These are phyloP conservation scores for Pisolithus thermaeus DNA, from an alignment of 1,284 basidiomycete genomes.

Conservation along the genomic window DNA sequence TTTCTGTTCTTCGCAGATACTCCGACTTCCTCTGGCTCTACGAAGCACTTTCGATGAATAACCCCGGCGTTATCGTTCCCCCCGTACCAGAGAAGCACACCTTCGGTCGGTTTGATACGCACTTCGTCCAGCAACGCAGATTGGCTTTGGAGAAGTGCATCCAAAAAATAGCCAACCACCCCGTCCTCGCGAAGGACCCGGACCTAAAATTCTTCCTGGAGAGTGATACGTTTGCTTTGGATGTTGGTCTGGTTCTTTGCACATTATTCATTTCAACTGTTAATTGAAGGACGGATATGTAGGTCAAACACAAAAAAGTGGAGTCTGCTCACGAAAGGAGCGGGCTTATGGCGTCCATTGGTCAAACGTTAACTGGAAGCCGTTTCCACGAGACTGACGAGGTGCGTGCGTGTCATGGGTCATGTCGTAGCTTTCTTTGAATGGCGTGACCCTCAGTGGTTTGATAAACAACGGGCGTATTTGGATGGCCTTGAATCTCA, in stretches of 20 bases:
- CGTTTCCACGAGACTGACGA: constrained; percentile 93
- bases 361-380: constrained; percentile 72
- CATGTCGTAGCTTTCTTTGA: not conserved
- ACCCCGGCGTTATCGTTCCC: constrained; percentile 95
- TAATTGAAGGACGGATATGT: constrained; percentile 4
- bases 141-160: constrained; percentile 85
- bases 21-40: constrained; percentile 98
- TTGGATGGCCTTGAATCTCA: constrained; percentile 89
- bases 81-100: constrained; percentile 95
- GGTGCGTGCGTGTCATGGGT: constrained; percentile 34
- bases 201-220: constrained; percentile 87
- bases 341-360: constrained; percentile 75
- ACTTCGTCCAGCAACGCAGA: constrained; percentile 83
- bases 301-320: constrained; percentile 86
- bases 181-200: constrained; percentile 76
- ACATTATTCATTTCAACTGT: no score
- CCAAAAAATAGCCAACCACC: constrained; percentile 84
- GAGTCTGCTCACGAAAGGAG: constrained; percentile 71
- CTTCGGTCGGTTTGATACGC: constrained; percentile 85
- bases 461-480: constrained; percentile 81
- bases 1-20: constrained; percentile 91
- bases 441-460: constrained; percentile 59
- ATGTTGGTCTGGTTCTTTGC: constrained; percentile 43
- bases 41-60: constrained; percentile 84
- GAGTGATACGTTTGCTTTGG: constrained; percentile 78